phyloP scores from a whole-genome alignment of 768 basidiomycete genomes.

The Harrya chromipes region DNA sequence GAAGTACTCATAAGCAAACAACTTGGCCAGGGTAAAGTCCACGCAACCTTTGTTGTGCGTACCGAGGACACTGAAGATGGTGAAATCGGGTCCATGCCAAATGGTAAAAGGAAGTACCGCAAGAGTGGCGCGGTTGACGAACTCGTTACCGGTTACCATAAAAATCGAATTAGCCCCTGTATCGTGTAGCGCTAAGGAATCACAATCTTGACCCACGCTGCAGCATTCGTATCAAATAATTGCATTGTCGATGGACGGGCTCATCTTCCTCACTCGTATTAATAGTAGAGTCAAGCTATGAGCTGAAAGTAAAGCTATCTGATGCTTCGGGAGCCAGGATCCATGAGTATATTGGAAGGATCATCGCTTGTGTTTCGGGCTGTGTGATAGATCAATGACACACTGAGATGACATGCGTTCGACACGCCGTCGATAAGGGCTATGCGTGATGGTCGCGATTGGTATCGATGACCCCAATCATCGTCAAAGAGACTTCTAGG shows the following conservation, averaged over 20 bases:
- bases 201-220: too few species aligned
- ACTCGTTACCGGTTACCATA: too few species aligned
- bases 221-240: too few species aligned
- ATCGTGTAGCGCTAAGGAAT: too few species aligned
- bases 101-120: not conserved
- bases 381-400: not conserved
- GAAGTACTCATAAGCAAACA: not conserved
- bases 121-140: constrained; percentile 1
- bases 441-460: constrained; percentile 23
- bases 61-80: constrained; percentile 21
- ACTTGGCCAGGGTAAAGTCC: not conserved
- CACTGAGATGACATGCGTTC: constrained; percentile 11
- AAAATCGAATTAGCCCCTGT: constrained; percentile 4
- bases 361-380: not conserved
- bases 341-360: not conserved
- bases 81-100: constrained; percentile 14
- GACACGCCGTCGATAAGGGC: constrained; percentile 15
- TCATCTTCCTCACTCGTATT: too few species aligned
- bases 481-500: constrained; percentile 1
- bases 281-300: too few species aligned
- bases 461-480: constrained; percentile 23
- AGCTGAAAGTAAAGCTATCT: too few species aligned
- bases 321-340: too few species aligned
- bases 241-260: too few species aligned
- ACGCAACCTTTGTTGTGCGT: constrained; percentile 43